These are phyloP conservation scores for Lipomyces japonicus DNA, from an alignment of 805 yeast genomes.

Conservation along the genomic window DNA sequence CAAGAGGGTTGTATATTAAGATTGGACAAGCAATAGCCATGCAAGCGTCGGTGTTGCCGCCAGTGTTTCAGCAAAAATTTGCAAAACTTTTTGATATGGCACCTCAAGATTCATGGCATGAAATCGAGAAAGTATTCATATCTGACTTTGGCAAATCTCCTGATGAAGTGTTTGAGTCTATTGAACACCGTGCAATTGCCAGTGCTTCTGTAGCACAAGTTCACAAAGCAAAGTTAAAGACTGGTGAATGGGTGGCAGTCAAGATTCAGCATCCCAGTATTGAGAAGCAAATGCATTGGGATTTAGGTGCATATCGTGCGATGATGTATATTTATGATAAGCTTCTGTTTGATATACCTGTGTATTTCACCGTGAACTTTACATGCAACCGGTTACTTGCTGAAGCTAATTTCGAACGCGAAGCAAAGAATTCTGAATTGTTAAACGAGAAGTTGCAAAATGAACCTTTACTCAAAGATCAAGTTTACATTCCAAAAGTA, in stretches of 20 bases:
- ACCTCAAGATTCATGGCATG: conserved; percentile 52
- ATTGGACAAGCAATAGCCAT: conserved; percentile 77
- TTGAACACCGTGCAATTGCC: conserved; percentile 62
- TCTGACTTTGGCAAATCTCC: conserved; percentile 45
- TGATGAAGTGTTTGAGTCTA: conserved; percentile 43
- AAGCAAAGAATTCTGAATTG: conserved; percentile 49
- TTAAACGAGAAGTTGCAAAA: conserved; percentile 40
- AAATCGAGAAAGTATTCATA: conserved; percentile 33
- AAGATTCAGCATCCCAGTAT: conserved; percentile 66
- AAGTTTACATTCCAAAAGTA: conserved; percentile 55
- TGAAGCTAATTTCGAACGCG: conserved; percentile 61
- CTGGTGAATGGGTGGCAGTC: conserved; percentile 56
- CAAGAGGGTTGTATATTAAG: conserved; percentile 62
- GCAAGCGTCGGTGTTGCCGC: conserved; percentile 66
- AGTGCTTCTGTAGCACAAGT: conserved; percentile 76
- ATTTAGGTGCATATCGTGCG: conserved; percentile 54
- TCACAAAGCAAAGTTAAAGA: conserved; percentile 49
- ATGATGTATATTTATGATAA: conserved; percentile 52
- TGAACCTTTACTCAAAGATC: conserved; percentile 44
- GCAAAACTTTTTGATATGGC: conserved; percentile 63
- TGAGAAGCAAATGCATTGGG: conserved; percentile 56
- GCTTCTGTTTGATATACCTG: conserved; percentile 59
- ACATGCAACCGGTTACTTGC: conserved; percentile 53
- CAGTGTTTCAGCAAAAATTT: conserved; percentile 57
- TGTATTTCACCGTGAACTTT: conserved; percentile 53